Conservation (phyloP, 805 yeast species). For the Priceomyces castillae region DNA sequence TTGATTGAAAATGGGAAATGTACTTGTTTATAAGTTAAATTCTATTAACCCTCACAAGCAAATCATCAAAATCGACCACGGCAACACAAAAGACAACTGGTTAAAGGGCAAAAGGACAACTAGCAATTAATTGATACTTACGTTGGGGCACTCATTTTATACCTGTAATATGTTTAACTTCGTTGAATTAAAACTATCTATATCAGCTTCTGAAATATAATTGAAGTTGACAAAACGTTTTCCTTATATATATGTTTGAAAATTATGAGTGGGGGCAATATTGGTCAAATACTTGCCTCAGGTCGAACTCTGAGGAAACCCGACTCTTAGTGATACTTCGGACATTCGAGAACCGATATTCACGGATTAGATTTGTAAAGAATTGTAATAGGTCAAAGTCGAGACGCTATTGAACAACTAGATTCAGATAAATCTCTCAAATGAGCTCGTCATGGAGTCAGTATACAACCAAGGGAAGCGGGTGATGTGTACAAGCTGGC, state of each 20-base stretch:
- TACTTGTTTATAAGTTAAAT: not conserved
- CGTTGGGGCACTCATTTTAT: slow-evolving; percentile 43
- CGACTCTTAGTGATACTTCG: slow-evolving; percentile 6
- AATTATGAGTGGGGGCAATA: slow-evolving; percentile 3
- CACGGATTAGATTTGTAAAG: not conserved
- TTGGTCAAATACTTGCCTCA: slow-evolving; percentile 1
- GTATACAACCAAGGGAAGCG: no score
- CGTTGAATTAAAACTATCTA: not conserved
- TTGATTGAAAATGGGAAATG: not conserved
- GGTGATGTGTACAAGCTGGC: no score
- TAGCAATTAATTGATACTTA: slow-evolving; percentile 22
- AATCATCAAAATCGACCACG: not conserved
- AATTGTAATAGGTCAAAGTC: not conserved
- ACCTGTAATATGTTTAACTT: not conserved
- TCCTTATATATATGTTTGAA: slow-evolving; percentile 5
- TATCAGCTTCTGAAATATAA: slow-evolving; percentile 7
- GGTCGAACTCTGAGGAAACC: slow-evolving; percentile 3
- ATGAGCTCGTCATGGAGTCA: no score
- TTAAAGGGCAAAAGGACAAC: not conserved
- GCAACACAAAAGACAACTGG: no score
- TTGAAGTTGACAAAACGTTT: slow-evolving; percentile 2
- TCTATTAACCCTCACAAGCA: not conserved
- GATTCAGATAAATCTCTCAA: no score
- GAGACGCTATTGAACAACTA: no score
- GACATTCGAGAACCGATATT: slow-evolving; percentile 11